Conservation (phyloP, 805 yeast species). For the Kazachstania kunashirensis region DNA sequence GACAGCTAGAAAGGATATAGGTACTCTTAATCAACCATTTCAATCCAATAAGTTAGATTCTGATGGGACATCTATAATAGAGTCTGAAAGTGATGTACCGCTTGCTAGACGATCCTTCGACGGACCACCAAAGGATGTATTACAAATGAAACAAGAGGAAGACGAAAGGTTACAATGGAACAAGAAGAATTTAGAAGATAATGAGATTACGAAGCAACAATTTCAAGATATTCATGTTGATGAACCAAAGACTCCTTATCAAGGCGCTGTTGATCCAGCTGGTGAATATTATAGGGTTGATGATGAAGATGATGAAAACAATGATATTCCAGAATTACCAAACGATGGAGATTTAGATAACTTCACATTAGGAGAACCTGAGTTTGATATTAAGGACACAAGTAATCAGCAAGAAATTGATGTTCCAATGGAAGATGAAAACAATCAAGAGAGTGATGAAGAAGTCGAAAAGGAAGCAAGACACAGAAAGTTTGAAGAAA, state of each 20-base stretch:
- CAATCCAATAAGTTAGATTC: not conserved
- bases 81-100: too few relatives aligned
- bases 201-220: constrained; percentile 61
- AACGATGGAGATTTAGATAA: constrained; percentile 35
- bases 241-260: constrained; percentile 94
- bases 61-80: not conserved
- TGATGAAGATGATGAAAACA: constrained; percentile 42
- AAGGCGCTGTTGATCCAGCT: constrained; percentile 75
- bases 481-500: constrained; percentile 61
- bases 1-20: constrained; percentile 18
- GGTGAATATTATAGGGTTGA: constrained; percentile 72
- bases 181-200: constrained; percentile 58
- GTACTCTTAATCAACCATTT: not conserved
- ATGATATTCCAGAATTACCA: constrained; percentile 12
- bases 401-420: constrained; percentile 26
- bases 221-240: constrained; percentile 47
- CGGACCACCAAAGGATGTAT: constrained; percentile 25
- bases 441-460: constrained; percentile 30
- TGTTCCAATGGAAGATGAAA: constrained; percentile 34
- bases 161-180: constrained; percentile 68
- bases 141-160: constrained; percentile 23
- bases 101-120: not conserved
- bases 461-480: constrained; percentile 46
- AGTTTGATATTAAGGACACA: constrained; percentile 31
- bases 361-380: constrained; percentile 52